A percentile compares a stretch with the other conserved stretches of the same genome.
Conservation (phyloP, 768 basidiomycete species). For the Mycena indigotica region DNA sequence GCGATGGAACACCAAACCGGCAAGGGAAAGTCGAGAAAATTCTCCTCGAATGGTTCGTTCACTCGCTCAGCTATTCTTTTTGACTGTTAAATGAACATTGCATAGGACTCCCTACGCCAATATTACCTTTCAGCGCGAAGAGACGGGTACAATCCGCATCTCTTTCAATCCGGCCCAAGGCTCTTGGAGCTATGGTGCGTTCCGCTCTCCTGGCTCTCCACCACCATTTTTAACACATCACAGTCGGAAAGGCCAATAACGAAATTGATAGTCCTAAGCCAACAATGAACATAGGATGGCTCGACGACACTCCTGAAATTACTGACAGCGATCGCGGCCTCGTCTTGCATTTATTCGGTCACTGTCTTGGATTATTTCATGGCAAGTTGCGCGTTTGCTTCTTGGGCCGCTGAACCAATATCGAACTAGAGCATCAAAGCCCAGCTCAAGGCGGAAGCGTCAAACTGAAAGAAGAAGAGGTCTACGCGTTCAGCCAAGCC, state of each 20-base stretch:
- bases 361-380: slow-evolving; percentile 28
- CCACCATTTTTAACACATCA: neutral
- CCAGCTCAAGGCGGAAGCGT: slow-evolving; percentile 21
- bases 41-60: neutral
- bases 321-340: slow-evolving; percentile 20
- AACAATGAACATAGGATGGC: slow-evolving; percentile 27
- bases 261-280: neutral
- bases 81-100: neutral
- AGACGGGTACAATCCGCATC: slow-evolving; percentile 16
- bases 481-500: slow-evolving; percentile 7
- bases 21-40: neutral
- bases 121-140: slow-evolving; percentile 7
- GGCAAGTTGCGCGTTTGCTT: slow-evolving; percentile 23
- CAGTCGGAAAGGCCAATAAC: slow-evolving; percentile 19
- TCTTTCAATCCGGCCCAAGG: slow-evolving; percentile 12
- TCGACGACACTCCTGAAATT: slow-evolving; percentile 3
- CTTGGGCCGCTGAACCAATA: no score
- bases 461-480: slow-evolving; percentile 15
- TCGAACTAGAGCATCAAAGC: no score
- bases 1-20: neutral
- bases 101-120: slow-evolving; percentile 18
- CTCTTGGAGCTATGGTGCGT: slow-evolving; percentile 21
- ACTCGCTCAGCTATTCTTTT: neutral
- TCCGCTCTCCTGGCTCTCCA: neutral
- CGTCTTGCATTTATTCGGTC: slow-evolving; percentile 31